phyloP scores from a whole-genome alignment of 306 rosid genomes.

The Trifolium pratense region DNA sequence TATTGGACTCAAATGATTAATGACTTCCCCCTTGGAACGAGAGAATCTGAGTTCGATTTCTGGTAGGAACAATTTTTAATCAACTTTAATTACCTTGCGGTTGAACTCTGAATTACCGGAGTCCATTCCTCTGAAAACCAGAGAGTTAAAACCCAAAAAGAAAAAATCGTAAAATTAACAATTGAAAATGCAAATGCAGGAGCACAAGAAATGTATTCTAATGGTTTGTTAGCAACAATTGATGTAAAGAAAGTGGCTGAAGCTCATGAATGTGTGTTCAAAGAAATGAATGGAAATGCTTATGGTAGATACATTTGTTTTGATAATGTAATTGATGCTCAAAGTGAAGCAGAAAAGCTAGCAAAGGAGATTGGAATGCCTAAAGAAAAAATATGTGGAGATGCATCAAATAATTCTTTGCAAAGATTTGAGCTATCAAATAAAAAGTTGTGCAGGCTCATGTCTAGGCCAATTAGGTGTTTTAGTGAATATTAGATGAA shows the following conservation, averaged over 20 bases:
- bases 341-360: conserved; percentile 60
- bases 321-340: conserved; percentile 52
- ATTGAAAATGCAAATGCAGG: conserved; percentile 48
- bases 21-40: too few species aligned
- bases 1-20: too few species aligned
- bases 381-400: conserved; percentile 55
- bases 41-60: too few species aligned
- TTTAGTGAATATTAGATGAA: conserved; percentile 38
- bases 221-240: conserved; percentile 69
- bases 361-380: conserved; percentile 56
- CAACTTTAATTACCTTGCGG: too few species aligned
- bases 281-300: conserved; percentile 62
- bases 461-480: conserved; percentile 57
- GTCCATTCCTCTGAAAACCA: too few species aligned
- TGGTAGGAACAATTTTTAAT: too few species aligned
- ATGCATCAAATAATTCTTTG: conserved; percentile 20
- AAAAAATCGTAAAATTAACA: neutral
- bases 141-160: too few species aligned
- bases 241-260: conserved; percentile 63
- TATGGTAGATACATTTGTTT: conserved; percentile 81
- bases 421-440: conserved; percentile 57
- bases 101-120: too few species aligned
- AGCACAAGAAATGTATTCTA: conserved; percentile 66
- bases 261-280: conserved; percentile 70
- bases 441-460: conserved; percentile 58